Base-by-base conservation (phyloP, 257 asterid species). In the Penstemon newberryi region DNA sequence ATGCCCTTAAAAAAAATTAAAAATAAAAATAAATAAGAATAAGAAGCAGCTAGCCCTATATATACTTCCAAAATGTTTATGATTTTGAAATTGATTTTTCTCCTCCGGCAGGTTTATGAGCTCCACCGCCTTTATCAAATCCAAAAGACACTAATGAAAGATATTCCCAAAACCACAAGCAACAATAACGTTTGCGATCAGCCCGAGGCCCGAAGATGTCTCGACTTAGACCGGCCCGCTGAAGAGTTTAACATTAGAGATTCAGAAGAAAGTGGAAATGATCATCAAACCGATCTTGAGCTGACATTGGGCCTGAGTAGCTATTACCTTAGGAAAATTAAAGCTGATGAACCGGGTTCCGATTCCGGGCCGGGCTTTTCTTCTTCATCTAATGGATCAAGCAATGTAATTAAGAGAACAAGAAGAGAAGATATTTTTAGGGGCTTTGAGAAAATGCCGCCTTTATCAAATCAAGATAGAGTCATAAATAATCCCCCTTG, bases 71-170 rank as follows among this genome's bases (percentile, higher is more conserved):
- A 25, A 25, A 41, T 11, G 42, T 56, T 43, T 9, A 44, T 6
- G 11, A 6, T 50, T 49, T 56, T 4, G 51, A 65, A 46, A 4
- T 70, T 49, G 9, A 51, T 42, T 25, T 38, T 5, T 19, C 6
- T 5, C 7, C 5, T 36, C 44, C 8, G 41, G 12, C 78, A 93
- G 99, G 95, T 93, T 18, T 76, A 72, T 56, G 99, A 93, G 81
- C 97, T 90, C 39, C 97, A 90, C 70, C 94, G 99, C 4, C 82
- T 93, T 3, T 93, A 93, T 73, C 82, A 71, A 79, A 83, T 81
- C 64, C 99, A 93, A 75, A 88, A 90, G 77, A 68, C 60, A 65
- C 84, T 93, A 46, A 93, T 90, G 99, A 85, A 80, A 62, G 87
- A 85, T 45, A 74, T 66, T 3, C 58, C 76, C 3, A 75, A 11